Evolutionary conservation across 1,139 yeast genomes (phyloP).

Genomic region (Sugiyamaella novakii): DNA sequence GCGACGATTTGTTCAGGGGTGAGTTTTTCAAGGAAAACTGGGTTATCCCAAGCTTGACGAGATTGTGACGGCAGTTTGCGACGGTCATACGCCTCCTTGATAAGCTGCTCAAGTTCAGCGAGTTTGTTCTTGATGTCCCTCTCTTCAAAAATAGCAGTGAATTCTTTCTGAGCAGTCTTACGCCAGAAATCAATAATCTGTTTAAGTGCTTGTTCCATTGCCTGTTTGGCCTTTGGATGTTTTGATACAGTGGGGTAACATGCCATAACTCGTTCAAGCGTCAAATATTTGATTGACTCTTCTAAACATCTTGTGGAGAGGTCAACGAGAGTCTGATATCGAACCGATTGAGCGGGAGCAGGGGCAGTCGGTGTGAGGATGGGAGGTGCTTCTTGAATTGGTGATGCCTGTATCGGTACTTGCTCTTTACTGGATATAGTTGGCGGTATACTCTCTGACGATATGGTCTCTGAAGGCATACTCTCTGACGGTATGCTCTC

Average conservation of each 20-base stretch:
- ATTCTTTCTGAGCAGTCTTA: conserved; percentile 59
- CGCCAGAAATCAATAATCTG: conserved; percentile 68
- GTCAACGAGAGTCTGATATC: conserved; percentile 56
- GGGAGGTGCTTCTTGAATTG: not conserved
- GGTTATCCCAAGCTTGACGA: conserved; percentile 28
- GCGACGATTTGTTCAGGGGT: conserved; percentile 39
- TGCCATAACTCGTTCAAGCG: conserved; percentile 58
- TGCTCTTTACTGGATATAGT: no score
- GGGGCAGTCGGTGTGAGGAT: not conserved
- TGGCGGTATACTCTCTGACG: no score
- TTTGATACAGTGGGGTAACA: conserved; percentile 68
- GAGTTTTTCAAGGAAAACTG: conserved; percentile 36
- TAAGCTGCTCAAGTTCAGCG: conserved; percentile 65
- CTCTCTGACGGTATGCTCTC: no score
- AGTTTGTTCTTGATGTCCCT: conserved; percentile 59
- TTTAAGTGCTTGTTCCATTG: conserved; percentile 58
- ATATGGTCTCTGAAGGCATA: no score
- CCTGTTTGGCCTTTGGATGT: conserved; percentile 51
- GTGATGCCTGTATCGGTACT: no score
- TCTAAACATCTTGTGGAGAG: conserved; percentile 68
- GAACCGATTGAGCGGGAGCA: conserved; percentile 38
- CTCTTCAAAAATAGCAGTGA: conserved; percentile 65
- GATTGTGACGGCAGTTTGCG: conserved; percentile 25
- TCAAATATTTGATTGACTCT: conserved; percentile 63
- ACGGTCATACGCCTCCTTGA: conserved; percentile 53